Base-by-base conservation (phyloP, 164 flowering plant species). In the Chimonanthus praecox region DNA sequence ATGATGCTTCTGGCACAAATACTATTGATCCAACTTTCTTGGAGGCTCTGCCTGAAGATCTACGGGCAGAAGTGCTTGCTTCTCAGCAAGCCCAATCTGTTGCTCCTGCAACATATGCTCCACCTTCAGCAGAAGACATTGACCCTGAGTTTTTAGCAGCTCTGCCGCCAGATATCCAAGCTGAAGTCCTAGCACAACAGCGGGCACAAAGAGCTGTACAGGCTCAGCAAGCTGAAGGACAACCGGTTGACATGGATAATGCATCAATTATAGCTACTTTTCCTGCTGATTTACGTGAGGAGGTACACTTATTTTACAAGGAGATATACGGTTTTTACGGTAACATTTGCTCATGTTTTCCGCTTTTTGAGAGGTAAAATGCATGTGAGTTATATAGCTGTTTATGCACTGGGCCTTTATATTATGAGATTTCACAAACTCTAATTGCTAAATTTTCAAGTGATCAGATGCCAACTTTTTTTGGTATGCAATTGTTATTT, bases 71-170 rank as follows among this genome's bases (percentile, higher is more conserved):
- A 83, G 99, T 95, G 67, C 85, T 95, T 47, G 94, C 99, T 76
- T 90, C 98, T 44, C 98, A 92, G 81, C 97, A 89, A 80, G 88
- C 89, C 73, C 99, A 87, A 74, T 58, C 94, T 69, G 87, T 85
- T 71, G 88, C 83, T 65, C 84, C 92, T 80, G 84, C 95, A 71
- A 68, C 88, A 44, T 87, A 85, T 82, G 84, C 83, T 20, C 92
- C 97, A 11, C 94, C 94, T 74, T 76, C 90, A 6, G 87, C 82
- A 60, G 95, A 88, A 49, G 99, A 94, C 72, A 92, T 94, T 76
- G 99, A 94, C 82, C 97, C 97, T 48, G 99, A 94, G 77, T 94
- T 94, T 78, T 83, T 94, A 72, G 99, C 99, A 72, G 99, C 99
- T 45, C 90, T 94, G 51, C 99, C 99, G 69, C 97, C 96, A 3